Conservation (phyloP, 1,284 basidiomycete genomes). For the Taiwanofungus camphoratus region DNA sequence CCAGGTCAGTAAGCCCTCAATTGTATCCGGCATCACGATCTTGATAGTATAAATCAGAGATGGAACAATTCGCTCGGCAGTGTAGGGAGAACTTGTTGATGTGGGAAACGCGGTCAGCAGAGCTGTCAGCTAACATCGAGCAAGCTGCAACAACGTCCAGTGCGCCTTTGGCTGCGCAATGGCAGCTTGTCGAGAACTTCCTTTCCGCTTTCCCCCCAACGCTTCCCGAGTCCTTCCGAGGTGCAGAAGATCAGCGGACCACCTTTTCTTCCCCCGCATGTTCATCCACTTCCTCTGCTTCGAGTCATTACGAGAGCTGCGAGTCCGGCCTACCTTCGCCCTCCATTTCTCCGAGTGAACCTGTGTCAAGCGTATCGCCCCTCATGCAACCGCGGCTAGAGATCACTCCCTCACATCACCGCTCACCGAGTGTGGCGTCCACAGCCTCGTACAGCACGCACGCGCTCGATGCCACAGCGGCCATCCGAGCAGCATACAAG, state of each 20-base stretch:
- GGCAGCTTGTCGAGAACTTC: constrained; percentile 44
- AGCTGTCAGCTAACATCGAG: constrained; percentile 28
- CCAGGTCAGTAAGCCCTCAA: constrained; percentile 48
- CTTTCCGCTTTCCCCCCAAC: constrained; percentile 58
- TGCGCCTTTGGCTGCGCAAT: constrained; percentile 22
- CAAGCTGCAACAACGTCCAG: constrained; percentile 8
- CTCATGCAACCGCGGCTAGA: constrained; percentile 16
- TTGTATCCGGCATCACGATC: not conserved
- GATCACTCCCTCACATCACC: constrained; percentile 12
- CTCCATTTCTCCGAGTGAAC: constrained; percentile 11
- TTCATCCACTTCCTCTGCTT: constrained; percentile 14
- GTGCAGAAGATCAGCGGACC: constrained; percentile 16
- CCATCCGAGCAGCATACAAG: constrained; percentile 53
- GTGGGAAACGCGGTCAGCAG: constrained; percentile 54
- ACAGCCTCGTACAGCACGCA: constrained; percentile 22
- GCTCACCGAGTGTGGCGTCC: constrained; percentile 26
- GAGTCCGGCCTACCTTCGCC: constrained; percentile 25
- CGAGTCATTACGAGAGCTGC: constrained; percentile 27
- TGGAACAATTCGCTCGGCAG: constrained; percentile 55
- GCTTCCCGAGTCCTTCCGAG: constrained; percentile 36
- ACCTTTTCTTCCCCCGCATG: constrained; percentile 11
- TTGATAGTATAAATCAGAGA: constrained; percentile 38
- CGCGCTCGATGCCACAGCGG: constrained; percentile 32
- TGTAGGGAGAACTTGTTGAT: constrained; percentile 59
- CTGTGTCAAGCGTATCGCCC: constrained; percentile 5